These are phyloP conservation scores for Termitomyces sp. DNA, from an alignment of 768 basidiomycete genomes.

Conservation along the genomic window DNA sequence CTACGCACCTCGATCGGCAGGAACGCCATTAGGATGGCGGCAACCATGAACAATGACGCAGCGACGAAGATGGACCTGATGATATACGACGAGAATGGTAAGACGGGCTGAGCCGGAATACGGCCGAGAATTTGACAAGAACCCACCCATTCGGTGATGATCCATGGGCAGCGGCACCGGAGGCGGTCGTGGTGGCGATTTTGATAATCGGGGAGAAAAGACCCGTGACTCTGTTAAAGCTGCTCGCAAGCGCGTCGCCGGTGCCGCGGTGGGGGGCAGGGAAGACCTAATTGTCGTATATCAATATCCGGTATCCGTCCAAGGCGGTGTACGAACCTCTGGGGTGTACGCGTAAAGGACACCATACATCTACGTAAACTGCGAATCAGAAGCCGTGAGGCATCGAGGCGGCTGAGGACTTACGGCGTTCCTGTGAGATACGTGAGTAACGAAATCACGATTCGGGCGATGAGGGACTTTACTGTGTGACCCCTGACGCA, in stretches of 20 bases:
- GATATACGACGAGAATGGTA: too few relatives aligned
- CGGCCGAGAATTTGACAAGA: constrained; percentile 13
- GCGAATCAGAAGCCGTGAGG: constrained; percentile 14
- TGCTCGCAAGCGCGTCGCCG: constrained; percentile 42
- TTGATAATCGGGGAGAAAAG: constrained; percentile 45
- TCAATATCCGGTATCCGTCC: not conserved
- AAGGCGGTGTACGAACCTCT: constrained; percentile 27
- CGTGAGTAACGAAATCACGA: not conserved
- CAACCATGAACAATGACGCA: constrained; percentile 38
- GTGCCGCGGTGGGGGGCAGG: constrained; percentile 53
- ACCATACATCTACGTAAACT: not conserved
- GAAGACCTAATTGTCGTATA: constrained; percentile 29
- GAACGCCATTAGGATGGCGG: constrained; percentile 32
- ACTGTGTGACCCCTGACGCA: constrained; percentile 36
- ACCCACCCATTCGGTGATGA: constrained; percentile 37
- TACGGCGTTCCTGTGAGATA: constrained; percentile 4
- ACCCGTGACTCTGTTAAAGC: constrained; percentile 45
- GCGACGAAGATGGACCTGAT: constrained; percentile 45
- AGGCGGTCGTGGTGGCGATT: constrained; percentile 27
- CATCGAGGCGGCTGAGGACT: not conserved
- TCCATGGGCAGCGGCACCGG: not conserved
- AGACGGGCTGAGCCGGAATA: too few relatives aligned
- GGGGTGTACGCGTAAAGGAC: constrained; percentile 48
- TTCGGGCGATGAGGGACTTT: constrained; percentile 3
- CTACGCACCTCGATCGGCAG: constrained; percentile 25